Evolutionary conservation across 352 stramenopile genomes (phyloP).

Genomic region (Hyaloperonospora arabidopsidis): DNA sequence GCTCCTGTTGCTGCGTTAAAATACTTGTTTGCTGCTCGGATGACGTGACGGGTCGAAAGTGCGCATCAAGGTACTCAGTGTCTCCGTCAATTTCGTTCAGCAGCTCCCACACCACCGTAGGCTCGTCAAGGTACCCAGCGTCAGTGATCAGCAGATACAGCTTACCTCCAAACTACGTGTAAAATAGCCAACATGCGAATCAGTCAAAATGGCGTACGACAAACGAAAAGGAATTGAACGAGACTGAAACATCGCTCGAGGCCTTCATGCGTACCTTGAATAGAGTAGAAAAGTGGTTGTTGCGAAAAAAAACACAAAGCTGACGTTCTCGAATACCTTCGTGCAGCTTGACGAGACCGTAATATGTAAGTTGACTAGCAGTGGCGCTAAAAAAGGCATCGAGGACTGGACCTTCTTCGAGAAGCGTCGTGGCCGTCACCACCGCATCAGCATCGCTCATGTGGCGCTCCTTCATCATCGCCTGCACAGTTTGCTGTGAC

Average conservation of each 20-base stretch:
- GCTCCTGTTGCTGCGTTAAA: constrained; percentile 48
- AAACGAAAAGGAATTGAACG: neutral
- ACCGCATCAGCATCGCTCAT: constrained; percentile 61
- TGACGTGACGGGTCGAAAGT: constrained; percentile 58
- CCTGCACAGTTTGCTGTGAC: constrained; percentile 58
- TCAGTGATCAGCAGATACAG: constrained; percentile 96
- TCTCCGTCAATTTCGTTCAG: constrained; percentile 88
- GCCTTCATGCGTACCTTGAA: constrained; percentile 75
- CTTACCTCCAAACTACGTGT: constrained; percentile 70
- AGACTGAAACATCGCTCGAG: neutral
- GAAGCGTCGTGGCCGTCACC: constrained; percentile 44
- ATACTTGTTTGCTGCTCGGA: constrained; percentile 65
- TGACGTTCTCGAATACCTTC: constrained; percentile 86
- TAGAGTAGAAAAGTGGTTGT: constrained; percentile 98
- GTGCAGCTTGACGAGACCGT: constrained; percentile 89
- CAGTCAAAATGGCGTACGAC: neutral
- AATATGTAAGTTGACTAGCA: constrained; percentile 92
- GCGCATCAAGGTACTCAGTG: constrained; percentile 62
- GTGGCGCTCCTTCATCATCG: constrained; percentile 70
- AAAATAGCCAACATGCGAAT: neutral
- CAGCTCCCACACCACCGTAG: constrained; percentile 91
- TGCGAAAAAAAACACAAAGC: constrained; percentile 96
- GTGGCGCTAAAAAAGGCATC: constrained; percentile 88
- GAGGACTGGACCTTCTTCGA: constrained; percentile 74
- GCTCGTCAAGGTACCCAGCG: constrained; percentile 91